Evolutionary conservation across 2,329 filamentous ascomycete species (phyloP), one percentile per base, ranked within the genome.

Genomic region (Cladophialophora immunda): DNA sequence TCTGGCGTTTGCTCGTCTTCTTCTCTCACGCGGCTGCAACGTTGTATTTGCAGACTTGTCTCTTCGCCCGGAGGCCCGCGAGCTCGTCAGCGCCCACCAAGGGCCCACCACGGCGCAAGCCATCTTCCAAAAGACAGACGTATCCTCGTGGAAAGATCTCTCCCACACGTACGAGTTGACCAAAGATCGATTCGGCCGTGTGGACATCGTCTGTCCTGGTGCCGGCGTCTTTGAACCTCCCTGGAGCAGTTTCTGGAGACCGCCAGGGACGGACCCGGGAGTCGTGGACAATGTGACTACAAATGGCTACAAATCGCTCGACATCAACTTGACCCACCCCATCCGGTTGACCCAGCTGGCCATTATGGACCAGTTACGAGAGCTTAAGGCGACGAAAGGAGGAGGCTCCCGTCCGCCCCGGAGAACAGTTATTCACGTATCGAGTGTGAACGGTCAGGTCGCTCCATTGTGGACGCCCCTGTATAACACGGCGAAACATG

Each of bases 281-380:
- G 74, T 54, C 75, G 77, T 6, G 79, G 78, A 30, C 45, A 17
- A 11, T 9, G 41, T 34, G 25, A 34, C 58, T 19, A 3, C 19
- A 2, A 34, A 52, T 19, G 76, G 80, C 59, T 84, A 83, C 69
- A 78, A 78, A 29, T 53, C 77, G 55, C 55, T 85, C 25, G 83
- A 84, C 63, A 83, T 85, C 73, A 84, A 84, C 67, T 65, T 85
- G 58, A 45, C 27, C 25, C 45, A 61, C 32, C 83, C 83, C 0
- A 84, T 84, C 69, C 80, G 82, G 57, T 76, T 78, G 11, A 84
- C 82, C 1, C 82, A 84, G 65, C 74, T 84, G 17, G 82, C 82
- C 3, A 80, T 84, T 52, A 75, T 78, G 5, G 78, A 83, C 68
- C 84, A 83, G 71, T 74, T 82, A 13, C 56, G 25, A 29, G 52